These are phyloP conservation scores for Pleurotus platypus DNA, from an alignment of 768 basidiomycete species.

Conservation along the genomic window DNA sequence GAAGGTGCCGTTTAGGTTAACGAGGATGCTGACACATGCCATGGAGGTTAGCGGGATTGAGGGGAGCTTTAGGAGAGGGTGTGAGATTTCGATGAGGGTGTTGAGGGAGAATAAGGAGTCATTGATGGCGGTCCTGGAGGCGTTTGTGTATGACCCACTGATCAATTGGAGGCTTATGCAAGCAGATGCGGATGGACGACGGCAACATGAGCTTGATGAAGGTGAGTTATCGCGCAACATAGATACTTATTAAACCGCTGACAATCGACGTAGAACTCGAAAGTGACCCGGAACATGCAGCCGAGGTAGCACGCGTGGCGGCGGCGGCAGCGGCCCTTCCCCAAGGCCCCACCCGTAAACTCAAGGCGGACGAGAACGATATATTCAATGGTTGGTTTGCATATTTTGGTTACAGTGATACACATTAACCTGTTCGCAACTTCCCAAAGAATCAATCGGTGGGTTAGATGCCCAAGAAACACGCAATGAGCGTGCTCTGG, in stretches of 20 bases:
- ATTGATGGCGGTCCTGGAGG: conserved; percentile 97
- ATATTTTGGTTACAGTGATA: background rate
- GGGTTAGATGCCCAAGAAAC: conserved; percentile 75
- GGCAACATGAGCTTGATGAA: conserved; percentile 38
- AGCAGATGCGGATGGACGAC: conserved; percentile 69
- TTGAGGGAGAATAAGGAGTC: conserved; percentile 96
- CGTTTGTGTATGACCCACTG: conserved; percentile 97
- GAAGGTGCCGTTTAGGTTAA: conserved; percentile 96
- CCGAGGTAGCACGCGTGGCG: conserved; percentile 55
- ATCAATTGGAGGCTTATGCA: conserved; percentile 96
- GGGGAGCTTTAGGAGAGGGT: conserved; percentile 92
- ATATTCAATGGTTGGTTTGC: conserved; percentile 76
- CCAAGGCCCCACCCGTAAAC: conserved; percentile 75
- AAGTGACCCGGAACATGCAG: conserved; percentile 48
- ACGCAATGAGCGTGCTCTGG: conserved; percentile 87
- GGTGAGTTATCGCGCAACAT: conserved; percentile 31
- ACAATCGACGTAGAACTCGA: conserved; percentile 30
- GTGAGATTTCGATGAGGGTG: conserved; percentile 97
- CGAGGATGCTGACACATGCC: conserved; percentile 96
- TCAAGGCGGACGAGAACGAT: conserved; percentile 90
- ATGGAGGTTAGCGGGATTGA: conserved; percentile 99
- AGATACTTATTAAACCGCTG: background rate
- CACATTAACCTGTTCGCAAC: background rate
- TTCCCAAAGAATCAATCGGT: conserved; percentile 34
- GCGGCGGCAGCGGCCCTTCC: conserved; percentile 54